Percentiles rank a stretch among this genome's conserved stretches.
phyloP scores from a whole-genome alignment of 1,284 basidiomycete species.

The Ceratobasidium theobromae region DNA sequence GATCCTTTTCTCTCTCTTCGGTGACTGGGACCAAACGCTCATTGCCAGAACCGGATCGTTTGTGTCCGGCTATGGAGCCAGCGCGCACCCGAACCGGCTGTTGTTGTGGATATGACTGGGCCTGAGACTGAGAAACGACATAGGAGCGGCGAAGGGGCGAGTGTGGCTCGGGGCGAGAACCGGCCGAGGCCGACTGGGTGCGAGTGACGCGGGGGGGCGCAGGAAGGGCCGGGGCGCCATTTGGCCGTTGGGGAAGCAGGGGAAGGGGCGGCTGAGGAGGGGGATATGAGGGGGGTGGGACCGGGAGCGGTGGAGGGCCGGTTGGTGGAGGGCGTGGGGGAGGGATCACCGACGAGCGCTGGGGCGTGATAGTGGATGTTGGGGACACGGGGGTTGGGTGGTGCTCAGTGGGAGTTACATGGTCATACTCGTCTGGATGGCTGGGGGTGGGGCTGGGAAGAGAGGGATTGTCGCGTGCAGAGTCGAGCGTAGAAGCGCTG shows the following conservation, averaged over 20 bases:
- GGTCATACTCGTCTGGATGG: slow-evolving; percentile 16
- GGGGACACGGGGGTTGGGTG: slow-evolving; percentile 17
- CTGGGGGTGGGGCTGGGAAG: slow-evolving; percentile 7
- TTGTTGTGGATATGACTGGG: background rate
- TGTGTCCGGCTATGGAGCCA: slow-evolving; percentile 22
- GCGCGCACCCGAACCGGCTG: slow-evolving; percentile 1
- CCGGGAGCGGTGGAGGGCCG: slow-evolving; percentile 63
- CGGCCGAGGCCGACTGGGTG: slow-evolving; percentile 17
- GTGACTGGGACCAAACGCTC: slow-evolving; percentile 12
- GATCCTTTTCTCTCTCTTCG: slow-evolving; percentile 14
- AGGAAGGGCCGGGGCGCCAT: slow-evolving; percentile 13
- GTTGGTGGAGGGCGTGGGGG: slow-evolving; percentile 66
- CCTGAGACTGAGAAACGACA: slow-evolving; percentile 8
- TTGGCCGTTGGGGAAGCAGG: slow-evolving; percentile 34
- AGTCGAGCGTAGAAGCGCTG: slow-evolving; percentile 46
- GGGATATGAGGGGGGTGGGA: slow-evolving; percentile 46
- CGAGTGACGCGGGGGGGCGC: slow-evolving; percentile 6
- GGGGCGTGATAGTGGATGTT: slow-evolving; percentile 19
- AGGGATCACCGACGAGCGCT: slow-evolving; percentile 58
- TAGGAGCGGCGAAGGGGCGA: slow-evolving; percentile 24
- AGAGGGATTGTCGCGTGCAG: slow-evolving; percentile 41
- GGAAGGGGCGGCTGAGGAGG: slow-evolving; percentile 47
- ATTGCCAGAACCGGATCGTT: slow-evolving; percentile 24
- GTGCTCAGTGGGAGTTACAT: background rate
- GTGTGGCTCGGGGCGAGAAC: slow-evolving; percentile 9